Base-by-base conservation (phyloP, 106 monocot genomes). In the Agapanthus africanus region DNA sequence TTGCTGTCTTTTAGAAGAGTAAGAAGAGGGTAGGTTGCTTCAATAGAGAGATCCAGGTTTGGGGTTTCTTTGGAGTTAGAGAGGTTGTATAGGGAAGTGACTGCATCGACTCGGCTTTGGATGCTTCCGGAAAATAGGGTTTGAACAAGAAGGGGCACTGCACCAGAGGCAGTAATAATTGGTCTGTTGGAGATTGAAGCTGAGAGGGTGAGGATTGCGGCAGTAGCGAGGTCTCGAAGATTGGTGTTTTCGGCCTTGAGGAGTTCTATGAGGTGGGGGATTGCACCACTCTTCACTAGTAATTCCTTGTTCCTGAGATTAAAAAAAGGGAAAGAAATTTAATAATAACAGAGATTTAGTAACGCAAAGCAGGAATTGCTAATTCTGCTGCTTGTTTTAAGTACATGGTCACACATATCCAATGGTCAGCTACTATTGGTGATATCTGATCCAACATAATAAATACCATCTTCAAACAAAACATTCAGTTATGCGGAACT, bases 31-130 rank as follows among this genome's bases (percentile, higher is more conserved):
- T 35, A 42, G 16, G 73, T 76, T 9, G 85, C 85, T 66, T 85
- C 85, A 13, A 73, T 63, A 11, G 74, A 73, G 59, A 85, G 69
- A 25, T 22, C 34, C 33, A 73, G 51, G 10, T 65, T 33, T 4
- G 37, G 13, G 51, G 6, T 70, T 8, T 82, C 77, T 49, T 70
- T 30, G 66, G 74, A 71, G 51, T 62, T 61, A 26, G 75, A 83
- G 42, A 90, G 80, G 59, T 90, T 85, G 67, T 78, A 80, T n/a
- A 90, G 59, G 40, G 90, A 67, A 13, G 90, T 90, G 26, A 90
- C 83, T 26, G 90, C 79, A 60, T 90, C 90, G 37, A 90, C 90
- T 40, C 65, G 79, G 70, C 78, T 80, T 59, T 90, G 90, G 38
- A 85, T 83, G 54, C 70, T 83, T 74, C 85, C 90, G 9, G 77